Conservation (phyloP, 2,329 filamentous ascomycete genomes). For the Cercospora janseana region DNA sequence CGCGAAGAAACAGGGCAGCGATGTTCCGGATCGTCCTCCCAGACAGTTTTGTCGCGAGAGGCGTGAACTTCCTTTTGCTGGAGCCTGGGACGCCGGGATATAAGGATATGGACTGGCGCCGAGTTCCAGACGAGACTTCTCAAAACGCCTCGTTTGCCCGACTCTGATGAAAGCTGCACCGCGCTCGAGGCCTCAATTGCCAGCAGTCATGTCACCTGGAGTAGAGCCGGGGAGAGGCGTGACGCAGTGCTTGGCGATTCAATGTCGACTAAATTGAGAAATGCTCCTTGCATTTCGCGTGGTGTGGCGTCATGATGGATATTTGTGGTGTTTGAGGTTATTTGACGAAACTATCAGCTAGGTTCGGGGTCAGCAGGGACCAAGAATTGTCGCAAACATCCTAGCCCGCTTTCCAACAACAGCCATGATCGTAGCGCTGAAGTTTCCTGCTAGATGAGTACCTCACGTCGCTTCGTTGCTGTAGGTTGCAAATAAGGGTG, state of each 20-base stretch:
- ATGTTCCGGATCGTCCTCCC: neutral
- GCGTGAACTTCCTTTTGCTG: too few species aligned
- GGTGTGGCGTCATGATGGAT: neutral
- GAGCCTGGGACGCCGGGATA: neutral
- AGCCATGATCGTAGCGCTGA: neutral
- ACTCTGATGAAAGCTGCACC: too few species aligned
- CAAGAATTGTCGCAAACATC: neutral
- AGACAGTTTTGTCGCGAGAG: too few species aligned
- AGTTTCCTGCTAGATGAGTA: neutral
- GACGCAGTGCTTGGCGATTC: neutral
- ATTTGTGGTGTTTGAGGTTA: neutral
- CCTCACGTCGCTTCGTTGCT: neutral
- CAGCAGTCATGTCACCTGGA: too few species aligned
- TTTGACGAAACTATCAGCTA: neutral
- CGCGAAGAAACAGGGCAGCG: neutral
- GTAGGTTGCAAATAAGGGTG: constrained; percentile 9
- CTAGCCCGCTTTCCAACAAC: neutral
- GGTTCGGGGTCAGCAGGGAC: constrained; percentile 4
- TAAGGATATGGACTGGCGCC: neutral
- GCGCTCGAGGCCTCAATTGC: too few species aligned
- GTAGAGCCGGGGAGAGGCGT: too few species aligned
- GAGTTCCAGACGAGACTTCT: too few species aligned
- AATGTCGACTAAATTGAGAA: neutral
- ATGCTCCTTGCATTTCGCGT: neutral
- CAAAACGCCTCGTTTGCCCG: too few species aligned